A percentile compares a stretch with the other conserved stretches of the same genome.
phyloP scores from a whole-genome alignment of 805 yeast genomes.

The Candida bentonensis region DNA sequence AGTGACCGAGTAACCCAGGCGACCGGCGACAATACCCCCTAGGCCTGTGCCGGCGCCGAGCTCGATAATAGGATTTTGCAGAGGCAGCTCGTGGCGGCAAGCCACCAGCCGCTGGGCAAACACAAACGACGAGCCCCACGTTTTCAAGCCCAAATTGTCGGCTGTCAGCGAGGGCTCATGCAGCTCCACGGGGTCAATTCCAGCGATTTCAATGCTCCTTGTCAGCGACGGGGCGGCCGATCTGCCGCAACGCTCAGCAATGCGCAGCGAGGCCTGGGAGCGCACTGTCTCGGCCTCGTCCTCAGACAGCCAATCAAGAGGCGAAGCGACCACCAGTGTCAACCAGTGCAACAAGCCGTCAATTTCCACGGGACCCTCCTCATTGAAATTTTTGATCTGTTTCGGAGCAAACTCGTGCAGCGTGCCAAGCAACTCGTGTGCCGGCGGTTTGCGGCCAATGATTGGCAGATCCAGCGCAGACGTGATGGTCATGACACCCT shows the following conservation, averaged over 20 bases:
- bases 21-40: slow-evolving; percentile 57
- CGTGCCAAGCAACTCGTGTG: slow-evolving; percentile 6
- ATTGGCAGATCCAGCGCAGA: slow-evolving; percentile 20
- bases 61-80: slow-evolving; percentile 30
- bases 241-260: slow-evolving; percentile 75
- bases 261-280: slow-evolving; percentile 44
- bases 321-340: slow-evolving; percentile 16
- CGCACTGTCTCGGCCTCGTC: slow-evolving; percentile 28
- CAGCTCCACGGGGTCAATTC: slow-evolving; percentile 26
- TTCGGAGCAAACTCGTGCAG: slow-evolving; percentile 8
- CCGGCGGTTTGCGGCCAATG: slow-evolving; percentile 11
- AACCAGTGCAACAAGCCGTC: slow-evolving; percentile 21
- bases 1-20: slow-evolving; percentile 34
- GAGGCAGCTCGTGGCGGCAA: slow-evolving; percentile 12
- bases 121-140: slow-evolving; percentile 88
- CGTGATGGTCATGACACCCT: slow-evolving; percentile 3
- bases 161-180: slow-evolving; percentile 77
- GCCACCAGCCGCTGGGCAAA: slow-evolving; percentile 38
- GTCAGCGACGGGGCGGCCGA: slow-evolving; percentile 64
- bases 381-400: slow-evolving; percentile 10
- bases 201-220: slow-evolving; percentile 40
- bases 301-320: slow-evolving; percentile 31
- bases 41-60: slow-evolving; percentile 96
- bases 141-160: slow-evolving; percentile 80
- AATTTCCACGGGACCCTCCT: slow-evolving; percentile 8